A percentile compares a stretch with the other conserved stretches of the same genome.
phyloP scores from a whole-genome alignment of 106 monocot species.

The Dendrobium officinale region DNA sequence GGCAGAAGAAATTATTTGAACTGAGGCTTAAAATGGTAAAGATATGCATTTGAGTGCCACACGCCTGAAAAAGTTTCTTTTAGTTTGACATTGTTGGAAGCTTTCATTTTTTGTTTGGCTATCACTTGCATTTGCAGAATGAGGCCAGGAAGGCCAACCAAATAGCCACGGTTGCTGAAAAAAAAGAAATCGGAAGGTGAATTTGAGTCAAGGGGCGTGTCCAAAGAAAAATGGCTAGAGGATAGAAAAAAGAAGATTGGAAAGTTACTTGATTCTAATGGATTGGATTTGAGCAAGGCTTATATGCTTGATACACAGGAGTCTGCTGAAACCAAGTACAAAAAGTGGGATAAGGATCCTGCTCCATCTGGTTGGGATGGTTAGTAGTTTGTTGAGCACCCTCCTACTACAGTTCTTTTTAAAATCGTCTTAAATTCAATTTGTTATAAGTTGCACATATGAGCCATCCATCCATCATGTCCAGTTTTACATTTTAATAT shows the following conservation, averaged over 20 bases:
- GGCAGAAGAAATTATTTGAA: conserved; percentile 81
- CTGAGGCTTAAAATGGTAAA: conserved; percentile 85
- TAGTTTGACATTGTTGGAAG: not conserved
- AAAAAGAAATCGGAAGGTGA: conserved; percentile 75
- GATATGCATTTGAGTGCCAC: too few relatives aligned
- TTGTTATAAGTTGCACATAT: not conserved
- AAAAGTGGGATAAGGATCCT: conserved; percentile 99
- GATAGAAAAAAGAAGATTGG: conserved; percentile 97
- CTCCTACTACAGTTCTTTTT: not conserved
- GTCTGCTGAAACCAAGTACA: conserved; percentile 81
- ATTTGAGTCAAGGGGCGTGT: conserved; percentile 76
- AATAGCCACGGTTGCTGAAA: conserved; percentile 80
- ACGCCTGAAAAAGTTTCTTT: not conserved
- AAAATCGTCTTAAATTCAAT: not conserved
- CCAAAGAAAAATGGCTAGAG: conserved; percentile 94
- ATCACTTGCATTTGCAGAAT: conserved; percentile 41
- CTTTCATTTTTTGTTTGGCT: not conserved
- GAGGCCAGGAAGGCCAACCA: conserved; percentile 97
- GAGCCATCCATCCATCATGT: not conserved
- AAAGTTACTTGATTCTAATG: conserved; percentile 93
- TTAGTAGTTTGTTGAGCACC: conserved; percentile 19
- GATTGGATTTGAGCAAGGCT: conserved; percentile 84
- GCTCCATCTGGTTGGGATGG: conserved; percentile 98
- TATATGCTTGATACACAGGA: conserved; percentile 99
- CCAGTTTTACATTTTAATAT: not conserved